Evolutionary conservation across 495 filamentous ascomycete genomes (phyloP), one percentile per base, ranked within the genome.

Genomic region (Penicillium egyptiacum): DNA sequence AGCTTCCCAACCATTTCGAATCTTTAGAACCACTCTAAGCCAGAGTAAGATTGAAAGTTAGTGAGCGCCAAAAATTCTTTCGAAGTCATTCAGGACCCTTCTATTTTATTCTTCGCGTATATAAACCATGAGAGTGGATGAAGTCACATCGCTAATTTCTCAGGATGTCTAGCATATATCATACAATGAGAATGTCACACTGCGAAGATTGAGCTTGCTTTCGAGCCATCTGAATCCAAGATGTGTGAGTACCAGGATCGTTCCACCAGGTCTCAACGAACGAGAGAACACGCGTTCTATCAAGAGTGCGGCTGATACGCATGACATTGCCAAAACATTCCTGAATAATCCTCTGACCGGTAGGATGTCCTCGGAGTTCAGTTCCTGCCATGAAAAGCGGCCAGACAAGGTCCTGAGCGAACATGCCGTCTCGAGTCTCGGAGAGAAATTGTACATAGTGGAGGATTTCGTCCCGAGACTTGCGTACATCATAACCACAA

Each of bases 341-440:
- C 22, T 51, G 40, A 6, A 63, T 59, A 41, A 57, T 19, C 28
- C 35, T 44, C 20, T 63, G 67, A 2, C 50, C 43, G 3, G 20
- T 35, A 5, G 28, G 49, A 17, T 46, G 22, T 3, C 45, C 62
- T 22, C 57, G 40, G n/a, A 61, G 55, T 55, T 65, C 64, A 3
- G 67, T 63, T n/a, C 67, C 67, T 1, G 62, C 59, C 20, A 66
- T 58, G 28, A 69, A 67, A 5, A 69, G 55, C 14, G 67, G 67
- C 67, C 67, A 70, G 17, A 67, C 62, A 8, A 70, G 55, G 50
- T 70, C 58, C 19, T 70, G 64, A 1, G 58, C 64, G 44, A 67
- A 65, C 39, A 52, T 55, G 16, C 53, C 43, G n/a, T 54, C 48
- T 35, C 53, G 30, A 23, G 50, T 63, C 43, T 54, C 60, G 3